Evolutionary conservation across 441 rosid species (phyloP).

Genomic region (Erysimum cheiri): DNA sequence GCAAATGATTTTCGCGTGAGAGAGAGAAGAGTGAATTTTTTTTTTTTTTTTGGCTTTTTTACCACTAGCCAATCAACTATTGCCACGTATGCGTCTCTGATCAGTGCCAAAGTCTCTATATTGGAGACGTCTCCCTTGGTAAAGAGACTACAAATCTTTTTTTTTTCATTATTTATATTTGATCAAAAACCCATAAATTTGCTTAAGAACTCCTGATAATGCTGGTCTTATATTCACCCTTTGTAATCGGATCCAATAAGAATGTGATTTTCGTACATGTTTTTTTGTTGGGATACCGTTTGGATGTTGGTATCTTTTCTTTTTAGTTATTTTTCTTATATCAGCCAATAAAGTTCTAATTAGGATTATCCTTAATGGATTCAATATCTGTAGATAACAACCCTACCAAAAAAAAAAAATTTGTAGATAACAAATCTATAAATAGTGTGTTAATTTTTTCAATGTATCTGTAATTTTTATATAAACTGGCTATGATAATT

Average conservation of each 20-base stretch:
- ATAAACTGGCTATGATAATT: neutral
- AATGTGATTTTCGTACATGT: constrained; percentile 3
- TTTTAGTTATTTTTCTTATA: neutral
- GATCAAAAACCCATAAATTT: too few relatives aligned
- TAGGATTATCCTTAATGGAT: neutral
- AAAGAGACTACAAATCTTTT: too few relatives aligned
- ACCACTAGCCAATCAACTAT: too few relatives aligned
- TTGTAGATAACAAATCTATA: neutral
- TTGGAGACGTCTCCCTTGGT: too few relatives aligned
- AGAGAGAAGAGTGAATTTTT: too few relatives aligned
- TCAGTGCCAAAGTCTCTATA: too few relatives aligned
- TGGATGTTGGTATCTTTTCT: constrained; percentile 26
- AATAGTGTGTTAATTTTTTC: neutral
- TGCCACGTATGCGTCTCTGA: too few relatives aligned
- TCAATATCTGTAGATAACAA: neutral
- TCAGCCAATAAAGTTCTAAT: neutral
- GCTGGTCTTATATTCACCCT: neutral
- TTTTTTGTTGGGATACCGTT: constrained; percentile 14
- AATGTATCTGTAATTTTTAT: neutral
- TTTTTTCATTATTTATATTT: too few relatives aligned
- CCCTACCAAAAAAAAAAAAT: too few relatives aligned
- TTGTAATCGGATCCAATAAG: neutral
- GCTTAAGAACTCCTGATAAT: too few relatives aligned
- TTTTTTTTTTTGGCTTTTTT: too few relatives aligned
- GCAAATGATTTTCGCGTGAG: too few relatives aligned